A percentile compares a stretch with the other conserved stretches of the same genome.
Conservation (phyloP, 2,329 filamentous ascomycete genomes). For the Botryotinia calthae region DNA sequence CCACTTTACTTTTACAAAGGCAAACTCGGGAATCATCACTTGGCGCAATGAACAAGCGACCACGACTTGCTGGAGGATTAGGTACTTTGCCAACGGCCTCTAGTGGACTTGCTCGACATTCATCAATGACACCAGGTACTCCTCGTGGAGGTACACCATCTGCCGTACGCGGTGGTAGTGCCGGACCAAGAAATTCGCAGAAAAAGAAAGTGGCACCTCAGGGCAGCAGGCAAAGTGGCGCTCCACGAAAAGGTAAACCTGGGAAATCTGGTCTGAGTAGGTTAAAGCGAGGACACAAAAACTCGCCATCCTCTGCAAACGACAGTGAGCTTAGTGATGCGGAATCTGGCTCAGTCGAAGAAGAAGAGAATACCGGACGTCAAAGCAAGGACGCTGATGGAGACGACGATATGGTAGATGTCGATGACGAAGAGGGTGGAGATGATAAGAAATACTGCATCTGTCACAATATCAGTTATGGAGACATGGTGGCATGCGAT, state of each 20-base stretch:
- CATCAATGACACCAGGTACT: slow-evolving; percentile 61
- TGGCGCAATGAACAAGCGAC: slow-evolving; percentile 55
- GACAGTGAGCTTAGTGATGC: slow-evolving; percentile 66
- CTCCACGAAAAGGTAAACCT: slow-evolving; percentile 33
- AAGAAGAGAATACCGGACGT: slow-evolving; percentile 45
- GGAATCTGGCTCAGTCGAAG: slow-evolving; percentile 53
- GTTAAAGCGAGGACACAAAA: slow-evolving; percentile 56
- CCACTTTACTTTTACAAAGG: slow-evolving; percentile 57
- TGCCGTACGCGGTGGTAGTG: slow-evolving; percentile 53
- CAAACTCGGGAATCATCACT: slow-evolving; percentile 57
- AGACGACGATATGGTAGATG: slow-evolving; percentile 52
- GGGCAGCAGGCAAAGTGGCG: slow-evolving; percentile 37
- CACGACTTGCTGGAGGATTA: slow-evolving; percentile 44
- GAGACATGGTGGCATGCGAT: slow-evolving; percentile 87
- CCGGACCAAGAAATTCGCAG: slow-evolving; percentile 52
- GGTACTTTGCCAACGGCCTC: slow-evolving; percentile 51
- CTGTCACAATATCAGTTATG: slow-evolving; percentile 79
- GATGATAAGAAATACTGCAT: slow-evolving; percentile 78
- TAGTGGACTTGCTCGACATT: slow-evolving; percentile 59
- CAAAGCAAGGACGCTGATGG: slow-evolving; percentile 51
- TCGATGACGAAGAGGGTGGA: slow-evolving; percentile 68
- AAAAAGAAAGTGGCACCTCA: slow-evolving; percentile 39
- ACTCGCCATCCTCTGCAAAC: slow-evolving; percentile 60
- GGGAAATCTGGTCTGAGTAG: slow-evolving; percentile 60
- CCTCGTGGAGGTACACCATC: slow-evolving; percentile 49